Base-by-base conservation (phyloP, 73 alveolate genomes). In the Paraurostyla sp. region DNA sequence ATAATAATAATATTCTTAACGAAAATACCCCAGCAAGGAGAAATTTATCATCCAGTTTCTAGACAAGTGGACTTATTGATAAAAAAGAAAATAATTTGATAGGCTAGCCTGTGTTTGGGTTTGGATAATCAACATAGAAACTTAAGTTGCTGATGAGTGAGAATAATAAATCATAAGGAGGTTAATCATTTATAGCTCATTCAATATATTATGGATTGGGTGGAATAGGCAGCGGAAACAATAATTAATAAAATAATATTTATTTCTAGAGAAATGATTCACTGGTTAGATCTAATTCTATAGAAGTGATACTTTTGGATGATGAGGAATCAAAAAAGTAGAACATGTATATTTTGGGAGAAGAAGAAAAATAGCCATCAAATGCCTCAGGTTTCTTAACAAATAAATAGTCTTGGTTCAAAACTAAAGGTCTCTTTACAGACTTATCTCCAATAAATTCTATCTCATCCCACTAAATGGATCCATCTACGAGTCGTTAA, bases 21-120 rank as follows among this genome's bases (percentile, higher is more conserved):
- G 86, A 73, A 25, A 22, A 73, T 25, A 73, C 86, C 2, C 86
- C 86, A 45, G 71, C 65, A 2, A 73, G 71, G 71, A 73, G 86
- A 73, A 49, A 73, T 48, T 27, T 49, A 1, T 9, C 41, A 11
- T n/a, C 71, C 11, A 48, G 71, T 49, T 73, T 73, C 52, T 56
- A 73, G 27, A 22, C 41, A 22, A 23, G 56, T 49, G 71, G 86
- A 7, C 2, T 48, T 6, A 6, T 73, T 45, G 86, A 73, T 73
- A 11, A 73, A 27, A 73, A 73, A 13, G 11, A 49, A 25, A 15
- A 33, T 20, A 45, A 51, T 22, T 45, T 48, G 65, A 48, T 48
- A 45, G 86, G 71, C 13, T 48, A 48, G 50, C 65, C 65, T n/a
- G 71, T 46, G 3, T 48, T 73, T 73, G 86, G 54, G 2, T 73